Conservation (phyloP, 805 yeast species). For the Kodamaea lidongshanica region DNA sequence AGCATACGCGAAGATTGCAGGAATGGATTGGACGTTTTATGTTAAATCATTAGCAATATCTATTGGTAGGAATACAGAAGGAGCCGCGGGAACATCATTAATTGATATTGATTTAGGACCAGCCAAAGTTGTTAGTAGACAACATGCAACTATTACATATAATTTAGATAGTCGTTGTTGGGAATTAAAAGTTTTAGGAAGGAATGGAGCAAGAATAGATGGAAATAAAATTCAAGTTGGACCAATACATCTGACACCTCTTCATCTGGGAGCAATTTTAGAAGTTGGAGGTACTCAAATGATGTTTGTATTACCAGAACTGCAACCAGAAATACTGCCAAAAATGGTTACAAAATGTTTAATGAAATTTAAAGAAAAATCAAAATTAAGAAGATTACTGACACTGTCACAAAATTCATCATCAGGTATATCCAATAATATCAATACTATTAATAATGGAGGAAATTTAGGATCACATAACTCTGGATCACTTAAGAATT, state of each 20-base stretch:
- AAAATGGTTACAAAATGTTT: conserved; percentile 37
- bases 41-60: conserved; percentile 70
- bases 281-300: conserved; percentile 97
- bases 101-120: conserved; percentile 93
- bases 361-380: conserved; percentile 23
- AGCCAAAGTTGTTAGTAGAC: conserved; percentile 91
- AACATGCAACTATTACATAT: conserved; percentile 79
- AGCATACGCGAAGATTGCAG: conserved; percentile 96
- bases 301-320: conserved; percentile 97
- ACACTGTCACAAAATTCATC: not conserved
- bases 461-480: conserved; percentile 8
- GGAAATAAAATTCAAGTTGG: conserved; percentile 53
- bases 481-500: conserved; percentile 27
- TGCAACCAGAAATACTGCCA: conserved; percentile 61
- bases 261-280: conserved; percentile 81
- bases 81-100: conserved; percentile 5
- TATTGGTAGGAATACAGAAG: conserved; percentile 80
- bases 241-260: conserved; percentile 43
- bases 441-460: too few relatives aligned
- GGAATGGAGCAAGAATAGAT: conserved; percentile 92
- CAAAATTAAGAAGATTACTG: conserved; percentile 16
- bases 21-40: conserved; percentile 88
- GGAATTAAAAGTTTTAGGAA: conserved; percentile 78
- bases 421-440: conserved; percentile 14
- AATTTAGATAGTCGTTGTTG: conserved; percentile 70